phyloP scores from a whole-genome alignment of 257 asterid genomes.

The Scutellaria minor region DNA sequence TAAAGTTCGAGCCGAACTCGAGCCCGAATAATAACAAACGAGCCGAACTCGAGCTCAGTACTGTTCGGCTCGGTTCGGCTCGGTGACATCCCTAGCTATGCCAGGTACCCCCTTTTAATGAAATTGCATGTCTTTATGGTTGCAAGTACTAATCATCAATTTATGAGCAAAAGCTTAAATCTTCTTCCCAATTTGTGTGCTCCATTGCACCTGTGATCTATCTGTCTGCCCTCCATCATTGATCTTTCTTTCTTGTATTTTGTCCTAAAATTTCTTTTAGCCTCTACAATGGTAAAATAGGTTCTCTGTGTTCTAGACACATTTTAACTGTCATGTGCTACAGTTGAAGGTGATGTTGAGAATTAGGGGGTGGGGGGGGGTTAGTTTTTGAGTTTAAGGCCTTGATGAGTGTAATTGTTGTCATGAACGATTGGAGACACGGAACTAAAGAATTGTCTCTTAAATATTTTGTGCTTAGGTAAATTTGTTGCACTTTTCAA shows the following conservation, averaged over 20 bases:
- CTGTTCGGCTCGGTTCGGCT: too few relatives aligned
- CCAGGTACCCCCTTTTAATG: neutral
- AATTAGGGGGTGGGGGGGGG: too few relatives aligned
- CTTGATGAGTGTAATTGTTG: neutral
- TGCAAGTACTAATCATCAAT: neutral
- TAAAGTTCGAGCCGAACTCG: too few relatives aligned
- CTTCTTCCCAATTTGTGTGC: neutral
- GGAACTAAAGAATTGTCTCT: neutral
- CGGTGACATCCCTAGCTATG: too few relatives aligned
- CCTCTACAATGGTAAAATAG: neutral
- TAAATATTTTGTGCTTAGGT: constrained; percentile 6
- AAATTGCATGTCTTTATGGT: neutral
- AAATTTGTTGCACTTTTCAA: constrained; percentile 4
- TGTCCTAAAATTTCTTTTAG: neutral
- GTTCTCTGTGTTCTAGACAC: neutral
- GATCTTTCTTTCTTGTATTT: neutral
- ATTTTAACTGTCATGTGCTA: neutral
- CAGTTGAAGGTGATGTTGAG: neutral
- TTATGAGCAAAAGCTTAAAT: neutral
- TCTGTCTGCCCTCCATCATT: neutral
- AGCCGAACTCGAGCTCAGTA: too few relatives aligned
- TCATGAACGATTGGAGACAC: neutral
- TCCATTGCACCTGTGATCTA: constrained; percentile 4
- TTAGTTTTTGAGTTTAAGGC: neutral
- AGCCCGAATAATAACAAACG: too few relatives aligned